These are phyloP conservation scores for Globisporangium rhizosaccharum DNA, from an alignment of 352 stramenopile species.

Conservation along the genomic window DNA sequence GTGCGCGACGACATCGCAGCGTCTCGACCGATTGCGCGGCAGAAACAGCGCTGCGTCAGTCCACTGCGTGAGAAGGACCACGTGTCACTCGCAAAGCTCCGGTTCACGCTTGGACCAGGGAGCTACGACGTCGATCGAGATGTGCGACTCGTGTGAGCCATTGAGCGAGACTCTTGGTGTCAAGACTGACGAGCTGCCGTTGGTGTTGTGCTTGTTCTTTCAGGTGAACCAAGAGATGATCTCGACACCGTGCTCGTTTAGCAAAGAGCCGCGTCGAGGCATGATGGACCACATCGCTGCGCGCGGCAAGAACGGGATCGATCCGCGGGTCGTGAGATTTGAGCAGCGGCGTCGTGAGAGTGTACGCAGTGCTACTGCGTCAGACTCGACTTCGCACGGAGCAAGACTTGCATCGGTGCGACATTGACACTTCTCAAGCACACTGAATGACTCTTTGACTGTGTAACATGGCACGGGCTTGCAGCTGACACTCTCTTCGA, in stretches of 20 bases:
- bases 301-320: slow-evolving; percentile 15
- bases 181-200: neutral
- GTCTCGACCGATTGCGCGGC: neutral
- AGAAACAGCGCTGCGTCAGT: slow-evolving; percentile 9
- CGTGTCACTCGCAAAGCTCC: slow-evolving; percentile 19
- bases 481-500: neutral
- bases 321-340: slow-evolving; percentile 10
- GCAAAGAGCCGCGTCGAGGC: slow-evolving; percentile 33
- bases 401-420: neutral
- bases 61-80: neutral
- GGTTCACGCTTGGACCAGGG: slow-evolving; percentile 39
- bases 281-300: slow-evolving; percentile 33
- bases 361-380: neutral
- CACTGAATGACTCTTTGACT: neutral
- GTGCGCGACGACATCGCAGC: slow-evolving; percentile 5
- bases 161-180: neutral
- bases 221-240: slow-evolving; percentile 42
- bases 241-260: slow-evolving; percentile 41
- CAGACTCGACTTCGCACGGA: neutral
- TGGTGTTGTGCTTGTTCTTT: neutral
- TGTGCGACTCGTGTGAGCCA: slow-evolving; percentile 13
- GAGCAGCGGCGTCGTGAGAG: neutral
- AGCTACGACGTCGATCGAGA: slow-evolving; percentile 49
- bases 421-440: neutral
- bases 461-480: neutral